phyloP scores from a whole-genome alignment of 75 land plant genomes.

The Isoetes taiwanensis region DNA sequence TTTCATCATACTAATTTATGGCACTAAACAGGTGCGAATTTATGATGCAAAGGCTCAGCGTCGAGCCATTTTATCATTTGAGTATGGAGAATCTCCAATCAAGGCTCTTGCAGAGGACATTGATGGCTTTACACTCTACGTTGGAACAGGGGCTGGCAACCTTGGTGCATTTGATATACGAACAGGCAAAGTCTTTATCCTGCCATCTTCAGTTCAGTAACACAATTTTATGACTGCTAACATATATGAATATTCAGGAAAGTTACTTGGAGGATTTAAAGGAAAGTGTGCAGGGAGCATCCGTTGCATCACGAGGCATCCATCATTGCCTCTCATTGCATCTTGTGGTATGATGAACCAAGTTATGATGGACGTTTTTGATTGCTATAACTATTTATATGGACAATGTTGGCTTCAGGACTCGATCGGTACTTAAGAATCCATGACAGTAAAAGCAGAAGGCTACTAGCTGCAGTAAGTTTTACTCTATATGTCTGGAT shows the following conservation, averaged over 20 bases:
- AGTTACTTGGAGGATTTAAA: constrained; percentile 57
- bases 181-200: constrained; percentile 38
- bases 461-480: constrained; percentile 60
- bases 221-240: not conserved
- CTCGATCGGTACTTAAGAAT: constrained; percentile 65
- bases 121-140: constrained; percentile 67
- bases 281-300: constrained; percentile 88
- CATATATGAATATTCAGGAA: constrained; percentile 33
- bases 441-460: constrained; percentile 50
- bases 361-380: not conserved
- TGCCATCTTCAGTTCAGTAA: too few relatives aligned
- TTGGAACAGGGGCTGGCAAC: constrained; percentile 77
- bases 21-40: constrained; percentile 44
- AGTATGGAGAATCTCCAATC: constrained; percentile 72
- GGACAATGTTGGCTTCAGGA: constrained; percentile 22
- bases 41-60: constrained; percentile 78
- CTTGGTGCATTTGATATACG: constrained; percentile 93
- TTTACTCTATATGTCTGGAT: too few relatives aligned
- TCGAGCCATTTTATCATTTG: constrained; percentile 61
- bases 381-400: not conserved
- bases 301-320: constrained; percentile 72
- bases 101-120: constrained; percentile 58
- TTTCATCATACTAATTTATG: not conserved
- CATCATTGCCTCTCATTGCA: constrained; percentile 59
- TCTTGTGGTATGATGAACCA: constrained; percentile 58